Percentiles rank a stretch among this genome's conserved stretches.
These are phyloP conservation scores for Populus hybrid DNA, from an alignment of 441 rosid species.

Conservation along the genomic window DNA sequence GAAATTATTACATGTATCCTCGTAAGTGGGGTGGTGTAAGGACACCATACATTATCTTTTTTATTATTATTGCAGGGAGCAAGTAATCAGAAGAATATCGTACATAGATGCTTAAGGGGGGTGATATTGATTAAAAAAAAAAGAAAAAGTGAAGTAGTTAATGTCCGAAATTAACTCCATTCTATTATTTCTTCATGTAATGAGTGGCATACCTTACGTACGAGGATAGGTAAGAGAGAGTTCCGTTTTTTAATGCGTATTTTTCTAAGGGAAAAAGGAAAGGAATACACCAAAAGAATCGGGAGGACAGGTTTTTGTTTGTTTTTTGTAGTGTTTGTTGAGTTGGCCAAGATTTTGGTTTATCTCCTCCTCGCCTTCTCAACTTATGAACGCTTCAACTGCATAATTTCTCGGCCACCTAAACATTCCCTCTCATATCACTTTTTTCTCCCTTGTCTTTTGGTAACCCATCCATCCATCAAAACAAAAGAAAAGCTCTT, in stretches of 20 bases:
- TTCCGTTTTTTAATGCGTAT: not conserved
- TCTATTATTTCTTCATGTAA: not conserved
- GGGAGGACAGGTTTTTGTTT: conserved; percentile 7
- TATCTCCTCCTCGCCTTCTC: not conserved
- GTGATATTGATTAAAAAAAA: no score
- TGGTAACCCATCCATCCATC: not conserved
- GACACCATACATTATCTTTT: not conserved
- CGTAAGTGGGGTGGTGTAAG: not conserved
- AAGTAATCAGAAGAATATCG: not conserved
- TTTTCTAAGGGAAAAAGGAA: not conserved
- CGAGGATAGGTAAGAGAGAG: not conserved
- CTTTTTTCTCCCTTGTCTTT: not conserved
- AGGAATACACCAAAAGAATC: conserved; percentile 19
- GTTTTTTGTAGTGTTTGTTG: conserved; percentile 11
- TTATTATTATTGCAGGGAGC: no score
- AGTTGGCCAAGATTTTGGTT: conserved; percentile 44
- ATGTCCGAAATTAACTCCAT: no score
- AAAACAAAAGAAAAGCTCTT: not conserved
- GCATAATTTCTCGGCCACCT: conserved; percentile 58
- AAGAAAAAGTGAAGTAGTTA: not conserved
- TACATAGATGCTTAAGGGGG: not conserved
- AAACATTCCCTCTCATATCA: not conserved
- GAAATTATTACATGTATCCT: no score
- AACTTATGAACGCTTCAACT: conserved; percentile 76
- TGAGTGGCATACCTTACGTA: not conserved